Conservation (phyloP, 441 rosid genomes). For the Croton laevigatus region DNA sequence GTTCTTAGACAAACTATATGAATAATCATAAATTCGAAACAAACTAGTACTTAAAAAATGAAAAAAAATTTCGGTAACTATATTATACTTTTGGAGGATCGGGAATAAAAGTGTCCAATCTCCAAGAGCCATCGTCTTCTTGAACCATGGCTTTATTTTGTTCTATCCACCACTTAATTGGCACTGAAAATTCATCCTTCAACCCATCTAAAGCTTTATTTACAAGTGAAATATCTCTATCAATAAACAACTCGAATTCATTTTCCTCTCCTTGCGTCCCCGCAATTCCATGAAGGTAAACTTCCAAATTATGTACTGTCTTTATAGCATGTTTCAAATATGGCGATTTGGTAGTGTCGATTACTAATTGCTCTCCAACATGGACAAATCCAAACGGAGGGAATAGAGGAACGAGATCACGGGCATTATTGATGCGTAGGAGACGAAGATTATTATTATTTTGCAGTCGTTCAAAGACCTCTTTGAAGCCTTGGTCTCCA, state of each 20-base stretch:
- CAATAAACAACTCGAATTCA: constrained; percentile 5
- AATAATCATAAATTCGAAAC: background rate
- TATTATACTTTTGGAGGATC: constrained; percentile 21
- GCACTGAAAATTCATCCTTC: background rate
- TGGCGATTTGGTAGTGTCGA: constrained; percentile 1
- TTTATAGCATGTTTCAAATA: background rate
- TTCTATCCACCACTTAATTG: constrained; percentile 16
- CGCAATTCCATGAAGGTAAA: constrained; percentile 20
- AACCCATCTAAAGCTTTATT: constrained; percentile 15
- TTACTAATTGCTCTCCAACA: constrained; percentile 6
- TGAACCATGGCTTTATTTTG: constrained; percentile 20
- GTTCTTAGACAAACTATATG: too few species aligned
- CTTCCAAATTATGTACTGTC: background rate
- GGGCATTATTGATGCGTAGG: constrained; percentile 1
- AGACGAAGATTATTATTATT: background rate
- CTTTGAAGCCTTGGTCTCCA: constrained; percentile 37
- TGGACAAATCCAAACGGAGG: background rate
- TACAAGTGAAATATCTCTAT: constrained; percentile 12
- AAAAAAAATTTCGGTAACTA: background rate
- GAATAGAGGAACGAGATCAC: constrained; percentile 4
- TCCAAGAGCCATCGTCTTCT: constrained; percentile 12
- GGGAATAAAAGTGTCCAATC: constrained; percentile 26
- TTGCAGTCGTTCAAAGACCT: constrained; percentile 20
- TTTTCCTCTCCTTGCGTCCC: background rate
- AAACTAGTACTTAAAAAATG: background rate